Conservation (phyloP, 2,329 filamentous ascomycete genomes). For the Coniochaeta ligniaria region DNA sequence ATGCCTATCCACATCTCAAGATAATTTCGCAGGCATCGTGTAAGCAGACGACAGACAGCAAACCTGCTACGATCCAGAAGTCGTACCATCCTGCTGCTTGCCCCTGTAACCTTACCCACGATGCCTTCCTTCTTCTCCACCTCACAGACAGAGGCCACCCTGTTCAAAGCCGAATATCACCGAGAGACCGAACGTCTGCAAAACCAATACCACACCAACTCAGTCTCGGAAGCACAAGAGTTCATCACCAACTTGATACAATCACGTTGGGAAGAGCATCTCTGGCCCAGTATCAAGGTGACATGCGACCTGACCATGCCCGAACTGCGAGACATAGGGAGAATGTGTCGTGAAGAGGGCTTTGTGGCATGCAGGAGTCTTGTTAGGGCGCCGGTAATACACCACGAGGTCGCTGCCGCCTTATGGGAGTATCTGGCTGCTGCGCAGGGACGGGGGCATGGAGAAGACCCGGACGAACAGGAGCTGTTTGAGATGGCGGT, state of each 20-base stretch:
- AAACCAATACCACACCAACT: neutral
- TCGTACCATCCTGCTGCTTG: neutral
- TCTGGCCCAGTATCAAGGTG: constrained; percentile 8
- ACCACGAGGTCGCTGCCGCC: constrained; percentile 14
- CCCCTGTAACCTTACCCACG: neutral
- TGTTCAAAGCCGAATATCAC: neutral
- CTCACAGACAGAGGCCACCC: neutral
- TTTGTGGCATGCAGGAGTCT: constrained; percentile 11
- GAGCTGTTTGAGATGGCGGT: neutral
- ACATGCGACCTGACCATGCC: constrained; percentile 11
- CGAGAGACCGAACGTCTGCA: neutral
- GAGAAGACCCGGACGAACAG: neutral
- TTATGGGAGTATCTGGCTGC: constrained; percentile 13
- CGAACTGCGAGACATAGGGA: constrained; percentile 13
- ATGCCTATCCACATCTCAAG: neutral
- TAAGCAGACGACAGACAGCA: neutral
- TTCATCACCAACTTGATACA: constrained; percentile 11
- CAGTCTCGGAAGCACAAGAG: constrained; percentile 10
- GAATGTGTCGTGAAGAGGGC: constrained; percentile 9
- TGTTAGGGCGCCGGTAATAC: constrained; percentile 15
- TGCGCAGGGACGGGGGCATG: neutral
- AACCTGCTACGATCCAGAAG: neutral
- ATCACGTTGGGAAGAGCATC: constrained; percentile 9
- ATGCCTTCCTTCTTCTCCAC: neutral
- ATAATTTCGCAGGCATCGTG: neutral